phyloP scores from a whole-genome alignment of 305 asterid genomes.

The Solanum hybrid region DNA sequence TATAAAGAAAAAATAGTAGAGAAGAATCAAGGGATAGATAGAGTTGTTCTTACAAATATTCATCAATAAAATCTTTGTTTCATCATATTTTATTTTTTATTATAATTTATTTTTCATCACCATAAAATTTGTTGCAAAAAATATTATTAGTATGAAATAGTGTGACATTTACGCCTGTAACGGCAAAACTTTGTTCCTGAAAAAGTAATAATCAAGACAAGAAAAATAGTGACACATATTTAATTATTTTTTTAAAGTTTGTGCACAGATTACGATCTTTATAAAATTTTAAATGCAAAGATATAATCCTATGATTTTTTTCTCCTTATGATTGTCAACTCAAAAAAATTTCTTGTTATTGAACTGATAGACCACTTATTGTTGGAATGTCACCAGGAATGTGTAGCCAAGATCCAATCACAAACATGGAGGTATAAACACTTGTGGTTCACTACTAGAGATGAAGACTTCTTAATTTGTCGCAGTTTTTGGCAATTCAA shows the following conservation, averaged over 20 bases:
- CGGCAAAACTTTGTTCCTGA: background rate
- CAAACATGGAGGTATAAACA: background rate
- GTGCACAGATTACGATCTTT: too few species aligned
- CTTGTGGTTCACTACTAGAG: background rate
- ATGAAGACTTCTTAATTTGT: background rate
- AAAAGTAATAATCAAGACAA: background rate
- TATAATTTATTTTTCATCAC: background rate
- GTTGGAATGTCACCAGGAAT: background rate
- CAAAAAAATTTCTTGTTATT: background rate
- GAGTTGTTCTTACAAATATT: background rate
- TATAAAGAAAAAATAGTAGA: background rate
- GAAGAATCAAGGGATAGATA: background rate
- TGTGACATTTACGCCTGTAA: background rate
- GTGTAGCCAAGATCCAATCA: background rate
- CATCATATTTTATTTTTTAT: background rate
- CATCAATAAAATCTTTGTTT: background rate
- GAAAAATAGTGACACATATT: background rate
- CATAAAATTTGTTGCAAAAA: background rate
- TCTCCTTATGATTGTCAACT: background rate
- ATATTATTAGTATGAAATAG: background rate
- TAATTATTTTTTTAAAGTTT: too few species aligned
- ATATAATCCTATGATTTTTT: too few species aligned
- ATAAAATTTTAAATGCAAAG: too few species aligned
- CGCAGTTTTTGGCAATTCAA: background rate
- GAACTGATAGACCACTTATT: background rate